Evolutionary conservation across 2,329 filamentous ascomycete species (phyloP).

Genomic region (Emydomyces testavorans): DNA sequence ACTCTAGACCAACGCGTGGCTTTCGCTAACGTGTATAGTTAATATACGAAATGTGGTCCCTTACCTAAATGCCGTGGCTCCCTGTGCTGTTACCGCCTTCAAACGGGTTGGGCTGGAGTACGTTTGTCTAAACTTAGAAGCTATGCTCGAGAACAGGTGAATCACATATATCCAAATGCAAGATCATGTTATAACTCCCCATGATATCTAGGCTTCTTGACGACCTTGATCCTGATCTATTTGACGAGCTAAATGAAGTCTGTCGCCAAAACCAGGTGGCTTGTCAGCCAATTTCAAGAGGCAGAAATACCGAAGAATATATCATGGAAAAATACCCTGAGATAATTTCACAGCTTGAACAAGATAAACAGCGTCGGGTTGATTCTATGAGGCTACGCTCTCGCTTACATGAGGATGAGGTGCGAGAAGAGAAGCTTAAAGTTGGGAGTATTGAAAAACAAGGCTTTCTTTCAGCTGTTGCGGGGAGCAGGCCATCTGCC

Average conservation of each 20-base stretch:
- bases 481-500: conserved; percentile 17
- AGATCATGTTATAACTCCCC: not conserved
- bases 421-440: conserved; percentile 49
- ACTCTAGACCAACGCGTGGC: conserved; percentile 2
- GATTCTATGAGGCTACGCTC: conserved; percentile 63
- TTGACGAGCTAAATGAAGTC: conserved; percentile 65
- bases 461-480: conserved; percentile 37
- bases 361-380: conserved; percentile 50
- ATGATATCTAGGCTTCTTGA: conserved; percentile 51
- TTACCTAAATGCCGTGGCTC: conserved; percentile 73
- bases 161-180: conserved; percentile 12
- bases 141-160: conserved; percentile 75
- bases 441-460: conserved; percentile 55
- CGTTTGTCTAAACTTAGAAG: conserved; percentile 79
- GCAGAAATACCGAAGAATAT: conserved; percentile 54
- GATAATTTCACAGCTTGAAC: conserved; percentile 30
- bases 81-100: conserved; percentile 71
- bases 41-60: conserved; percentile 74
- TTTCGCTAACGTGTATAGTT: conserved; percentile 36
- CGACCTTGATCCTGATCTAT: conserved; percentile 71
- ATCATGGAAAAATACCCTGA: conserved; percentile 38
- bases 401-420: conserved; percentile 54
- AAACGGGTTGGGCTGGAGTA: conserved; percentile 84
- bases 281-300: conserved; percentile 64
- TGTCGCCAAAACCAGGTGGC: conserved; percentile 74